Evolutionary conservation across 1,284 basidiomycete genomes (phyloP).

Genomic region (Malassezia cuniculi): DNA sequence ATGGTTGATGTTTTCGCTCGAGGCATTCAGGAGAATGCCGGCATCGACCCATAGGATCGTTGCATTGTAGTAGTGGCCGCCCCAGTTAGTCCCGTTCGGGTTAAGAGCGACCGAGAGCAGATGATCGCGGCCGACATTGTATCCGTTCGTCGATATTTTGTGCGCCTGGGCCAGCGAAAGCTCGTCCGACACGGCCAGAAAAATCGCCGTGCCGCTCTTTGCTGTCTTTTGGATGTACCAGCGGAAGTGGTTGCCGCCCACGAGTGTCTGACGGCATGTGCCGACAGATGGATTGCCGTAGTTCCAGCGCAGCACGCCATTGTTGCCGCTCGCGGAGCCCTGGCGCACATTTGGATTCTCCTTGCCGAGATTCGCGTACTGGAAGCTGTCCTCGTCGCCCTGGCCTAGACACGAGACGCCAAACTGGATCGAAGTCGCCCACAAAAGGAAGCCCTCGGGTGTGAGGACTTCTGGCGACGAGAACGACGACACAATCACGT

Average conservation of each 20-base stretch:
- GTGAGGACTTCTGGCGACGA: conserved; percentile 27
- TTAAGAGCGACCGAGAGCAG: conserved; percentile 48
- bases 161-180: conserved; percentile 22
- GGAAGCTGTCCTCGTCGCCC: conserved; percentile 23
- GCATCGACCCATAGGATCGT: conserved; percentile 33
- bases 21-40: conserved; percentile 39
- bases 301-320: conserved; percentile 34
- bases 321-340: conserved; percentile 27
- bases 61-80: conserved; percentile 24
- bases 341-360: conserved; percentile 22
- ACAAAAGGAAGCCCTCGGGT: conserved; percentile 37
- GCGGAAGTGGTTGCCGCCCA: conserved; percentile 79
- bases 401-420: conserved; percentile 43
- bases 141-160: conserved; percentile 26
- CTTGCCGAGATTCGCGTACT: conserved; percentile 34
- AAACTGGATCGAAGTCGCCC: conserved; percentile 39
- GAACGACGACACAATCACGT: conserved; percentile 34
- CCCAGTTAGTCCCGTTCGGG: conserved; percentile 45
- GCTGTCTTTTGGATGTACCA: conserved; percentile 65
- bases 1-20: conserved; percentile 57
- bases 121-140: conserved; percentile 54
- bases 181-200: conserved; percentile 54
- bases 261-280: conserved; percentile 56
- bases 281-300: conserved; percentile 26
- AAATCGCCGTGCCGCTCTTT: conserved; percentile 55